A percentile compares a stretch with the other conserved stretches of the same genome.
Conservation (phyloP, 2,329 filamentous ascomycete genomes). For the Talaromyces verruculosus region DNA sequence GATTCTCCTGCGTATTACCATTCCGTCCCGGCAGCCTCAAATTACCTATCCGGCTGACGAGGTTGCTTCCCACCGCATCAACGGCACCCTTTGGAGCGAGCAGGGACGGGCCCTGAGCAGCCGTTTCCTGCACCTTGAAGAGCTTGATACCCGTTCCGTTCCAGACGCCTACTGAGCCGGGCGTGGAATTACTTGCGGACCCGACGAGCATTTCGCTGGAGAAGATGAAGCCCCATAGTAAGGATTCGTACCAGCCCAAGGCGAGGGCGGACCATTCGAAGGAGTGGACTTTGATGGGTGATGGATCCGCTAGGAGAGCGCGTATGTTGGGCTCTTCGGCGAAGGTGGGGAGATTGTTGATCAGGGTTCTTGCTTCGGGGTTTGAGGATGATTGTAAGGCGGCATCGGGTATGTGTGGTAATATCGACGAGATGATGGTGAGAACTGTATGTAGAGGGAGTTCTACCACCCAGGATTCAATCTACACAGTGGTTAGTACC, state of each 20-base stretch:
- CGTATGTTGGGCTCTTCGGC: constrained; percentile 59
- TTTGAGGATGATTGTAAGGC: constrained; percentile 45
- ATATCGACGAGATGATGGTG: constrained; percentile 65
- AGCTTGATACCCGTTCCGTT: constrained; percentile 85
- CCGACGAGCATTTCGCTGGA: constrained; percentile 75
- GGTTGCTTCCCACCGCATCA: constrained; percentile 86
- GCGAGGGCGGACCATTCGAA: constrained; percentile 93
- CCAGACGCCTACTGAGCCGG: constrained; percentile 89
- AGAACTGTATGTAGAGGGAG: constrained; percentile 84
- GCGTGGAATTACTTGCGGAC: constrained; percentile 53
- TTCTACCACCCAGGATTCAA: constrained; percentile 91
- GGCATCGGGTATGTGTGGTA: constrained; percentile 51
- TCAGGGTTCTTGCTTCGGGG: constrained; percentile 43
- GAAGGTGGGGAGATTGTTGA: constrained; percentile 46
- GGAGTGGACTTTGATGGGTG: constrained; percentile 73
- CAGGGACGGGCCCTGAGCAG: constrained; percentile 74
- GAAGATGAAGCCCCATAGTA: constrained; percentile 93
- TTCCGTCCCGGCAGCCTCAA: constrained; percentile 65
- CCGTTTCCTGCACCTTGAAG: constrained; percentile 85
- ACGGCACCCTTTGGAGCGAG: constrained; percentile 85
- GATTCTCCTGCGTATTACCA: constrained; percentile 36
- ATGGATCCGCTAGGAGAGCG: constrained; percentile 67
- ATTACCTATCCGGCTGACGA: constrained; percentile 81
- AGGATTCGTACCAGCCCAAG: constrained; percentile 91
- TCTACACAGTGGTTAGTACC: constrained; percentile 49